phyloP scores from a whole-genome alignment of 1,284 basidiomycete species.

The Sparassis latifolia region DNA sequence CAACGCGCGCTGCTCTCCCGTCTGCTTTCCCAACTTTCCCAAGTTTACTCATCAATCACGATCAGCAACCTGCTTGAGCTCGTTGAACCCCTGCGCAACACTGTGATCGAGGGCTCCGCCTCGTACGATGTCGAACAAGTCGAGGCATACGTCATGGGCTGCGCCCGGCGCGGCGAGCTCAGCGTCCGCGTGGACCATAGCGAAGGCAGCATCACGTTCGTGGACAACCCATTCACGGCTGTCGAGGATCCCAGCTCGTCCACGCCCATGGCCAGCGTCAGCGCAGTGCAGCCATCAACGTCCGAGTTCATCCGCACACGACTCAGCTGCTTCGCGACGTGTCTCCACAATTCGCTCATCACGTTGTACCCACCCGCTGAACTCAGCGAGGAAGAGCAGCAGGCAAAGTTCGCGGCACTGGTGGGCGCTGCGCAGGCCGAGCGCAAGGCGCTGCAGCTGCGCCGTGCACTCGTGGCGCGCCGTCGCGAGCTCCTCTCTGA shows the following conservation, averaged over 20 bases:
- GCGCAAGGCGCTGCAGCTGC: constrained; percentile 70
- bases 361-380: constrained; percentile 40
- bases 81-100: constrained; percentile 66
- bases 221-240: constrained; percentile 64
- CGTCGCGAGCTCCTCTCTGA: constrained; percentile 87
- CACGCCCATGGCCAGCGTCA: constrained; percentile 28
- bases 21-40: constrained; percentile 89
- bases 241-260: constrained; percentile 41
- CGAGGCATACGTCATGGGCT: constrained; percentile 91
- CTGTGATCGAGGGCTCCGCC: constrained; percentile 40
- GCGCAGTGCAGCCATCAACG: constrained; percentile 61
- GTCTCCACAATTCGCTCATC: constrained; percentile 66
- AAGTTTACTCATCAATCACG: constrained; percentile 91
- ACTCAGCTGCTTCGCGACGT: constrained; percentile 68
- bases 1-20: constrained; percentile 91
- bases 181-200: constrained; percentile 89
- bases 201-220: constrained; percentile 80
- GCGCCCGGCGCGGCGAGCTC: constrained; percentile 85
- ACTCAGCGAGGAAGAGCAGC: constrained; percentile 44
- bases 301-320: constrained; percentile 70
- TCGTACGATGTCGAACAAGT: constrained; percentile 68
- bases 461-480: constrained; percentile 79
- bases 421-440: constrained; percentile 61
- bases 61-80: constrained; percentile 73
- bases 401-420: constrained; percentile 46